phyloP scores from a whole-genome alignment of 768 basidiomycete species.

The Auricularia cornea region DNA sequence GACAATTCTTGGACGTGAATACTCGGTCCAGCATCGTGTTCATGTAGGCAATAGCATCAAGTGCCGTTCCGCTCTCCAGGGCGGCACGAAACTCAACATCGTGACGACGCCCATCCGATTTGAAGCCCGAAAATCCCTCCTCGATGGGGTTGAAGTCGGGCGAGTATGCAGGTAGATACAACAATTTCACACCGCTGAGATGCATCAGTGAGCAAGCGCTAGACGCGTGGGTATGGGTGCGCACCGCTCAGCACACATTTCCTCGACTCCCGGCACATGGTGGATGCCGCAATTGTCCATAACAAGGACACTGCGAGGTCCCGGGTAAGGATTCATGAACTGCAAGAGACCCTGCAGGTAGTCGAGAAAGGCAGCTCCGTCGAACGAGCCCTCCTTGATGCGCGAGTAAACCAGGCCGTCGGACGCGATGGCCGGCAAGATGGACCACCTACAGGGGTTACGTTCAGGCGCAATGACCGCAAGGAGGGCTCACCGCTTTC shows the following conservation, averaged over 20 bases:
- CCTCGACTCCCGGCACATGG: constrained; percentile 10
- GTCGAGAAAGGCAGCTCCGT: constrained; percentile 16
- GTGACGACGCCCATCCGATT: constrained; percentile 8
- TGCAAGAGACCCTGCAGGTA: constrained; percentile 10
- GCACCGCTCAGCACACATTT: constrained; percentile 9
- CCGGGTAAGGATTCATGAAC: constrained; percentile 13
- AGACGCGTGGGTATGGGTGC: too few species aligned
- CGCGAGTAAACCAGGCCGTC: constrained; percentile 16
- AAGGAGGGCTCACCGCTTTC: neutral
- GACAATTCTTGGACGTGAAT: neutral
- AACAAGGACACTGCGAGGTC: constrained; percentile 16
- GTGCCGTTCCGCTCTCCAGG: neutral
- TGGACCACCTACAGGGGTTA: constrained; percentile 11
- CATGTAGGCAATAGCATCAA: neutral
- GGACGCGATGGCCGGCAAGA: constrained; percentile 15
- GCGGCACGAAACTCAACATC: neutral
- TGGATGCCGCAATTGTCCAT: constrained; percentile 20
- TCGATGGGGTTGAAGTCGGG: constrained; percentile 32
- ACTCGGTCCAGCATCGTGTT: neutral
- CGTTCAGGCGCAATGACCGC: neutral
- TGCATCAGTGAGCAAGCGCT: neutral
- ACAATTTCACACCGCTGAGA: neutral
- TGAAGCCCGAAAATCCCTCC: constrained; percentile 25
- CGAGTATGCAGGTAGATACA: constrained; percentile 27
- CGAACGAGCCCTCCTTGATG: constrained; percentile 16